Evolutionary conservation across 2,329 filamentous ascomycete genomes (phyloP).

Genomic region (Biscogniauxia marginata): DNA sequence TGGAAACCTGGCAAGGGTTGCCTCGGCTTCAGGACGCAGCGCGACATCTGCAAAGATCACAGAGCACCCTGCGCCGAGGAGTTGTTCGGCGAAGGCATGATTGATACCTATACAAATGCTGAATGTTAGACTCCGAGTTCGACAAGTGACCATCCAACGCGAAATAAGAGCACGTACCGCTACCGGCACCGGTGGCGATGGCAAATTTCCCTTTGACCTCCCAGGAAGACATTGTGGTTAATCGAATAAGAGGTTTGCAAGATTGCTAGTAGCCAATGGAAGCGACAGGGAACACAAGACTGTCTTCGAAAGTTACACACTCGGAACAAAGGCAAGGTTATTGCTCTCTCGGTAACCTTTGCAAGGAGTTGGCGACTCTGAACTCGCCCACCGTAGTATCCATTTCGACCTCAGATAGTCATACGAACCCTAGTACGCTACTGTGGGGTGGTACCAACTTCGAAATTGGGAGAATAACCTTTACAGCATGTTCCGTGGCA

Average conservation of each 20-base stretch:
- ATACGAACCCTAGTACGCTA: background rate
- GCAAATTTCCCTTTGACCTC: conserved; percentile 1
- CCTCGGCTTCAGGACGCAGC: conserved; percentile 24
- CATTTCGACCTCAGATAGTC: background rate
- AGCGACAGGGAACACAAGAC: background rate
- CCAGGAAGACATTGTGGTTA: background rate
- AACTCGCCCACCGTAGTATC: background rate
- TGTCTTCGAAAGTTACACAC: background rate
- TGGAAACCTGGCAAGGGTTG: conserved; percentile 12
- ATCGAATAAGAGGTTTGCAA: background rate
- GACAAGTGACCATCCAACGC: background rate
- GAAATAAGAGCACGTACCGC: background rate
- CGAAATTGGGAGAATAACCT: background rate
- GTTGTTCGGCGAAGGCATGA: conserved; percentile 17
- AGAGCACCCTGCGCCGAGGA: conserved; percentile 26
- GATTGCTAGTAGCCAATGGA: background rate
- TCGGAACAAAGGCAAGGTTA: background rate
- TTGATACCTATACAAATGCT: conserved; percentile 14
- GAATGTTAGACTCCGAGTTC: background rate
- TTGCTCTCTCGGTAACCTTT: background rate
- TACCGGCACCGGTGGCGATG: background rate
- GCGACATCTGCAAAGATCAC: conserved; percentile 27
- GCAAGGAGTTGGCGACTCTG: too few species aligned
- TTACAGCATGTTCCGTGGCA: background rate
- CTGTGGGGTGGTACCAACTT: background rate